These are phyloP conservation scores for Torulaspora maleeae DNA, from an alignment of 805 yeast genomes.

Conservation along the genomic window DNA sequence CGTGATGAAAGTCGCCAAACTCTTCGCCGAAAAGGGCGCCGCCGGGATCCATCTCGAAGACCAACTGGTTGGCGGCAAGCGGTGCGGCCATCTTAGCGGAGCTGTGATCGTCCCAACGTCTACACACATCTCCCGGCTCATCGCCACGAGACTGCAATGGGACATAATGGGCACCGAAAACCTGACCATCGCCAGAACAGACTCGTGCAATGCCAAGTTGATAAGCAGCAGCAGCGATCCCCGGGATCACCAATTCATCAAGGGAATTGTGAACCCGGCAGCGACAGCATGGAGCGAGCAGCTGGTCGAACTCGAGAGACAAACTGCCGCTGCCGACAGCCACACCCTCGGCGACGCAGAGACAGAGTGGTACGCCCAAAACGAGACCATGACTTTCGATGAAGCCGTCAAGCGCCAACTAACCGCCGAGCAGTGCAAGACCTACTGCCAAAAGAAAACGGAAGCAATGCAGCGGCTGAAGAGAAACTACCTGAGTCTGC, in stretches of 20 bases:
- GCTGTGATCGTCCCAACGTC: constrained; percentile 58
- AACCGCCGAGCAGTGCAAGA: constrained; percentile 19
- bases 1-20: constrained; percentile 59
- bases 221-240: constrained; percentile 51
- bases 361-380: constrained; percentile 43
- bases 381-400: constrained; percentile 43
- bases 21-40: constrained; percentile 64
- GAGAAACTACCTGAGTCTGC: constrained; percentile 27
- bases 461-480: constrained; percentile 20
- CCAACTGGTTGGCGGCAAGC: constrained; percentile 60
- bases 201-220: constrained; percentile 51
- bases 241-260: constrained; percentile 51
- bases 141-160: constrained; percentile 60
- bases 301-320: constrained; percentile 40
- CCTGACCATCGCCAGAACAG: constrained; percentile 57
- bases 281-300: constrained; percentile 44
- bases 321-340: constrained; percentile 39
- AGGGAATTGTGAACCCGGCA: constrained; percentile 40
- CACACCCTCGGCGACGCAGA: constrained; percentile 40
- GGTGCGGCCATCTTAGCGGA: constrained; percentile 61
- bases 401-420: constrained; percentile 43
- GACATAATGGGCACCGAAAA: constrained; percentile 58
- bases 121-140: constrained; percentile 49
- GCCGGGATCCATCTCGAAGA: constrained; percentile 64
- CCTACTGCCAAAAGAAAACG: constrained; percentile 23